phyloP scores from a whole-genome alignment of 169 alveolate genomes.

The Eimeria praecox region DNA sequence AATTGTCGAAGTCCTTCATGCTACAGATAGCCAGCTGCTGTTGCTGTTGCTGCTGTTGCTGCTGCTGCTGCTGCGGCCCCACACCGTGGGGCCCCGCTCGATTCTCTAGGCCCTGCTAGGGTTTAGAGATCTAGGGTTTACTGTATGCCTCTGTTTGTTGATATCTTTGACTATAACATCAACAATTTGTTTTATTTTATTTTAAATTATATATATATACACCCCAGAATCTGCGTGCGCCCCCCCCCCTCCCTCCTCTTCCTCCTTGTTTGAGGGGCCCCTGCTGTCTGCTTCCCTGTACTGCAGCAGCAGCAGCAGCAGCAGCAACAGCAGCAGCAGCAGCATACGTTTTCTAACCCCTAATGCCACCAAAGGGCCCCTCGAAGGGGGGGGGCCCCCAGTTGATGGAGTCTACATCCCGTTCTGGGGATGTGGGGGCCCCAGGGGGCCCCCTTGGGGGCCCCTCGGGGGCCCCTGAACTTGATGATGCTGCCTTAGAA shows the following conservation, averaged over 20 bases:
- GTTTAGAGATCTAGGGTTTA: too few relatives aligned
- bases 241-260: too few relatives aligned
- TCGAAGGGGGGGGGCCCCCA: slow-evolving; percentile 8
- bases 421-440: neutral
- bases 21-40: neutral
- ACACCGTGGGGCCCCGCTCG: slow-evolving; percentile 1
- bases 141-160: neutral
- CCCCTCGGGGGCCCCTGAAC: slow-evolving; percentile 33
- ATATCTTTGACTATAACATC: neutral
- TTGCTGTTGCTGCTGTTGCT: neutral
- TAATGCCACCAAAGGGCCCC: slow-evolving; percentile 28
- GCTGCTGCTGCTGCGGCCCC: slow-evolving; percentile 20
- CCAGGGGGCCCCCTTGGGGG: slow-evolving; percentile 4
- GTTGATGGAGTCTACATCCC: neutral
- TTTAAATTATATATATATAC: too few relatives aligned
- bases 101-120: neutral
- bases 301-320: too few relatives aligned
- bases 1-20: neutral
- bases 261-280: too few relatives aligned
- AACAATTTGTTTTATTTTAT: too few relatives aligned
- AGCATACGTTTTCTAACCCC: neutral
- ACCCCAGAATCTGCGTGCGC: too few relatives aligned
- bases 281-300: too few relatives aligned
- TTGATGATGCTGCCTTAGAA: slow-evolving; percentile 31
- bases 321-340: neutral